These are phyloP conservation scores for Leishmania arabica DNA, from an alignment of 208 protist genomes.

Conservation along the genomic window DNA sequence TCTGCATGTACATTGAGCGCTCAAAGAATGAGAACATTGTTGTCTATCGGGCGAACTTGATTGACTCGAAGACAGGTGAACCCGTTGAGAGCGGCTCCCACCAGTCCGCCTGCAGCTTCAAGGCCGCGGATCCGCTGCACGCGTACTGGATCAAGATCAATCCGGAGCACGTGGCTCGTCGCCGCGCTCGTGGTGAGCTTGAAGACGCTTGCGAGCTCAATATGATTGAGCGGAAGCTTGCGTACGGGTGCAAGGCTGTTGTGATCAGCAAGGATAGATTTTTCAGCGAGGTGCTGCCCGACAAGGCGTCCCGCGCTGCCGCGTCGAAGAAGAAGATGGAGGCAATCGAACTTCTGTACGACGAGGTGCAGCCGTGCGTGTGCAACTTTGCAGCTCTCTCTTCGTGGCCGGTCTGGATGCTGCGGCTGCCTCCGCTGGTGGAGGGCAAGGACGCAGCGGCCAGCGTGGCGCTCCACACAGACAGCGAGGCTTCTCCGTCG, in stretches of 20 bases:
- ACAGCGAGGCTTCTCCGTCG: constrained; percentile 6
- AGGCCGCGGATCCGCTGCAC: constrained; percentile 55
- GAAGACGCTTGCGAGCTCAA: constrained; percentile 69
- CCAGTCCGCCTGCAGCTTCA: constrained; percentile 32
- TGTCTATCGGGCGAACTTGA: constrained; percentile 58
- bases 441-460: not conserved
- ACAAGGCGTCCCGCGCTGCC: constrained; percentile 20
- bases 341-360: constrained; percentile 32
- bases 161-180: constrained; percentile 51
- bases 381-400: constrained; percentile 67
- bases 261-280: constrained; percentile 33
- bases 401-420: constrained; percentile 43
- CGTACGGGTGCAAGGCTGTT: constrained; percentile 67
- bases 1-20: constrained; percentile 81
- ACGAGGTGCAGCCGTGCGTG: constrained; percentile 38
- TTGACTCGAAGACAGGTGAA: constrained; percentile 22
- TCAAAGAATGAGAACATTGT: constrained; percentile 86
- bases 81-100: constrained; percentile 26
- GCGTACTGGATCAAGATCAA: constrained; percentile 80
- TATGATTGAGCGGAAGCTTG: constrained; percentile 67
- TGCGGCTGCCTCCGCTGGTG: constrained; percentile 33
- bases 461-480: constrained; percentile 12
- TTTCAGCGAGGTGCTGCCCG: constrained; percentile 26
- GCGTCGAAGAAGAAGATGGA: constrained; percentile 15
- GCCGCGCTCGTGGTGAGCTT: constrained; percentile 36